phyloP scores from a whole-genome alignment of 306 rosid species.

The Fragaria iinumae region DNA sequence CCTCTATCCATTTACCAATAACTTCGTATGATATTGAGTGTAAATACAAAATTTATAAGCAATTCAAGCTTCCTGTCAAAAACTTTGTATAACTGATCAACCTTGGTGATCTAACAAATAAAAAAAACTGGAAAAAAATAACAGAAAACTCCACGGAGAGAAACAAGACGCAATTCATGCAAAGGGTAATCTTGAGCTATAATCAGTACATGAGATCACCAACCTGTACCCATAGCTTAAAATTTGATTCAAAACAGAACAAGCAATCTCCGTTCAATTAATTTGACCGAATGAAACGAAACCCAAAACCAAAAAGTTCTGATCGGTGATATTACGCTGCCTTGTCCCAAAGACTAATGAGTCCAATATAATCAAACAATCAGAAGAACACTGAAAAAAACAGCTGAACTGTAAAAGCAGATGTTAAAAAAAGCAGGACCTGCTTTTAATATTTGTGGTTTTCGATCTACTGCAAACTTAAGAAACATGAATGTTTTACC shows the following conservation, averaged over 20 bases:
- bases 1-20: background rate
- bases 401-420: background rate
- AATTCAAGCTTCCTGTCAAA: background rate
- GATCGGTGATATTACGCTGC: too few species aligned
- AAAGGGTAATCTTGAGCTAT: too few species aligned
- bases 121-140: too few species aligned
- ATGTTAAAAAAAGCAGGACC: too few species aligned
- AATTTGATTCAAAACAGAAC: too few species aligned
- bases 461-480: background rate
- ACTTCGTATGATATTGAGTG: background rate
- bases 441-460: background rate
- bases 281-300: too few species aligned
- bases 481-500: background rate
- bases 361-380: background rate
- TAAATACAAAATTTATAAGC: background rate
- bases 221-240: background rate
- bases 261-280: background rate
- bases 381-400: background rate
- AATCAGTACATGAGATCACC: too few species aligned
- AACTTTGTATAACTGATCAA: background rate
- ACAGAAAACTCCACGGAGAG: too few species aligned
- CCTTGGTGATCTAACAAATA: background rate
- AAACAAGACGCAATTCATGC: too few species aligned
- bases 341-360: too few species aligned
- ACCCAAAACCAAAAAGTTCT: too few species aligned